A percentile compares a stretch with the other conserved stretches of the same genome.
phyloP scores from a whole-genome alignment of 768 basidiomycete genomes.

The Megacollybia marginata region DNA sequence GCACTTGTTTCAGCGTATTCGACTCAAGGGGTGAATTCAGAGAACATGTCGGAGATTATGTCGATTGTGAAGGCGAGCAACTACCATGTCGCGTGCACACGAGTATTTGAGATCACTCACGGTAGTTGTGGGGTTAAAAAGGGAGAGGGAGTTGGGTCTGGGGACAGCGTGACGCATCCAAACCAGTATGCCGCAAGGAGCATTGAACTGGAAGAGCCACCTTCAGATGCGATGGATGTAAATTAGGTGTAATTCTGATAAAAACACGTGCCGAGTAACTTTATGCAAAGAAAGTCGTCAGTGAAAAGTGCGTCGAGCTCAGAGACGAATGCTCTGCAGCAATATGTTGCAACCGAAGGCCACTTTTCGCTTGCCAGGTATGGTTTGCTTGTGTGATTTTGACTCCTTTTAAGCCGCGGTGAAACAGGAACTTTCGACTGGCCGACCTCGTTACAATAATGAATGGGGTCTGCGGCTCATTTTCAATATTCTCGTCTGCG shows the following conservation, averaged over 20 bases:
- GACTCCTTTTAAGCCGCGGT: background rate
- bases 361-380: constrained; percentile 98
- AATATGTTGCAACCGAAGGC: constrained; percentile 84
- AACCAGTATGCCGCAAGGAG: constrained; percentile 83
- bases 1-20: constrained; percentile 67
- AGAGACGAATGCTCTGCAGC: constrained; percentile 49
- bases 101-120: constrained; percentile 95
- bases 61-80: constrained; percentile 69
- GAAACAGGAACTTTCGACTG: constrained; percentile 84
- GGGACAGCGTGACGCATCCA: constrained; percentile 89
- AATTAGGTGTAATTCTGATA: constrained; percentile 16
- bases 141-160: constrained; percentile 80
- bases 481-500: constrained; percentile 91
- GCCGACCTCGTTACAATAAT: constrained; percentile 98
- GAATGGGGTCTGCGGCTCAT: constrained; percentile 97
- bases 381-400: constrained; percentile 4
- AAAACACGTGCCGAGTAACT: constrained; percentile 11
- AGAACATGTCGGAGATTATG: constrained; percentile 80
- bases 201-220: constrained; percentile 51
- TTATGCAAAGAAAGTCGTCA: constrained; percentile 45
- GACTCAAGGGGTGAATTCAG: constrained; percentile 50
- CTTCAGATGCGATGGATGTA: constrained; percentile 37
- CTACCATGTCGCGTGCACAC: constrained; percentile 94
- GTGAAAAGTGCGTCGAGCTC: constrained; percentile 19
- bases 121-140: constrained; percentile 62